These are phyloP conservation scores for Suillus clintonianus DNA, from an alignment of 768 basidiomycete species.

Conservation along the genomic window DNA sequence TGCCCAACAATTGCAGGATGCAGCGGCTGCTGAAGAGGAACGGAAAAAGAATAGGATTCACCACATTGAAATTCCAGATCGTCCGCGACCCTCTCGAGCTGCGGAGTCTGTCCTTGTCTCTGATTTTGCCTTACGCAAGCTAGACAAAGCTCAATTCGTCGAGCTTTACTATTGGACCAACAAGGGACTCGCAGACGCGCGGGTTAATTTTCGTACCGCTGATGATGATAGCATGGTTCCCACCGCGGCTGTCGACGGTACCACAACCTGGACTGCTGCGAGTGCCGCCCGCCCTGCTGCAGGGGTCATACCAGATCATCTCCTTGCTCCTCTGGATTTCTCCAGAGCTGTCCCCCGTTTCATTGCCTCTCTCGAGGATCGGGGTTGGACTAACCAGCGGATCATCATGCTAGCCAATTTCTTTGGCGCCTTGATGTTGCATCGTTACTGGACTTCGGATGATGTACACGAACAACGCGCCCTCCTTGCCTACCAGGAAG, in stretches of 20 bases:
- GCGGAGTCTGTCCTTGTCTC: rapidly evolving
- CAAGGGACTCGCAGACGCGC: not conserved
- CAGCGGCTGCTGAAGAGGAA: not conserved
- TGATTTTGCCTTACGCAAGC: not conserved
- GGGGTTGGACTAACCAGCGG: not conserved
- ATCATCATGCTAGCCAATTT: no score
- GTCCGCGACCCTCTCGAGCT: not conserved
- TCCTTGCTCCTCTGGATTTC: not conserved
- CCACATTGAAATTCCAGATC: not conserved
- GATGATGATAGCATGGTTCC: not conserved
- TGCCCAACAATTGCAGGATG: not conserved
- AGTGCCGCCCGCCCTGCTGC: not conserved
- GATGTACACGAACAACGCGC: not conserved
- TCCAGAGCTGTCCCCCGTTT: not conserved
- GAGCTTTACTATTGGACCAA: not conserved
- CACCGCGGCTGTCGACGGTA: not conserved
- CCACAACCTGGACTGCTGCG: not conserved
- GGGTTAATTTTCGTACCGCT: not conserved
- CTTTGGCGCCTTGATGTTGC: no score
- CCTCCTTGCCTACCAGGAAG: not conserved
- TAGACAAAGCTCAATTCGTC: not conserved
- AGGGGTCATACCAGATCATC: not conserved
- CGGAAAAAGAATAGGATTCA: not conserved
- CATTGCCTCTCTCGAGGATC: not conserved
- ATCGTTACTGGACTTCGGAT: no score